Percentiles rank a stretch among this genome's conserved stretches.
Conservation (phyloP, 2,329 filamentous ascomycete genomes). For the Trichocomaceae sp. region DNA sequence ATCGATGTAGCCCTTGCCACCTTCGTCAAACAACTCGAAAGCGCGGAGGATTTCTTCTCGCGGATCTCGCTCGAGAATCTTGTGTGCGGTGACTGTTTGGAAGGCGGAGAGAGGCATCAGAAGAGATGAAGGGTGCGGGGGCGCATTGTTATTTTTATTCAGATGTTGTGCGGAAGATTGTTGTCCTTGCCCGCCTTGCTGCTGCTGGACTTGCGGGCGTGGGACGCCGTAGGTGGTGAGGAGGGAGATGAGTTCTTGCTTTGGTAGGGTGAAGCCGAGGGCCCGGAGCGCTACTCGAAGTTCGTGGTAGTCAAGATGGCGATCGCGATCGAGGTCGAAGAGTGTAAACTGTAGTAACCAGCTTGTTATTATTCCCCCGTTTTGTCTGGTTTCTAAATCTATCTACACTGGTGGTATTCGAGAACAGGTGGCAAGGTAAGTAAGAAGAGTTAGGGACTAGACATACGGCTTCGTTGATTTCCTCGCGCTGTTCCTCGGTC, state of each 20-base stretch:
- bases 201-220: constrained; percentile 47
- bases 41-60: constrained; percentile 85
- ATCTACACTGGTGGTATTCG: not conserved
- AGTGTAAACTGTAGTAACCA: constrained; percentile 63
- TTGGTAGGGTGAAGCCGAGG: constrained; percentile 85
- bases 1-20: constrained; percentile 84
- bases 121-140: constrained; percentile 57
- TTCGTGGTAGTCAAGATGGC: constrained; percentile 94
- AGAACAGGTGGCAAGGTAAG: no score
- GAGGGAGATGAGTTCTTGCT: constrained; percentile 73
- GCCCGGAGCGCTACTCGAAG: constrained; percentile 95
- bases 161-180: constrained; percentile 21
- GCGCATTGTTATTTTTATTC: constrained; percentile 39
- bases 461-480: constrained; percentile 86
- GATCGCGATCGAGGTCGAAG: constrained; percentile 95
- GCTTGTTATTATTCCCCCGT: no score
- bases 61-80: constrained; percentile 77
- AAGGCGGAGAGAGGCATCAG: constrained; percentile 67
- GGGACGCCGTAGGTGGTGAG: constrained; percentile 75
- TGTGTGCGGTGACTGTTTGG: constrained; percentile 67
- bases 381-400: not conserved
- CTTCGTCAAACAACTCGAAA: constrained; percentile 88
- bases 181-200: constrained; percentile 24
- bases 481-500: constrained; percentile 82
- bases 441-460: no score